phyloP scores from a whole-genome alignment of 2,329 filamentous ascomycete genomes.

The Boeremia exigua region DNA sequence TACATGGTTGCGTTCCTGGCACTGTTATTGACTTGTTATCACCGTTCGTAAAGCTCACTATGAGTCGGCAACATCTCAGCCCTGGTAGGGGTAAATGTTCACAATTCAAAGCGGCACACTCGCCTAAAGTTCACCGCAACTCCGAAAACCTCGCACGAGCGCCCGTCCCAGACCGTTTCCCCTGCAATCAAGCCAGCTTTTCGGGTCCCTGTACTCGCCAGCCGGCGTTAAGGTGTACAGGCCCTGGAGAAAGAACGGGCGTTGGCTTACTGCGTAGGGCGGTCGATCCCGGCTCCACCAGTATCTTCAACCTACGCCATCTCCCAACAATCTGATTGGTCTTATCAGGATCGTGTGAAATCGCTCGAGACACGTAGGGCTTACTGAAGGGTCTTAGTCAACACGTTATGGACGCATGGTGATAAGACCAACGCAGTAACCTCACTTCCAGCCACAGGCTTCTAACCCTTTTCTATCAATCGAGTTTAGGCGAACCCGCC shows the following conservation, averaged over 20 bases:
- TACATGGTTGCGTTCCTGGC: no score
- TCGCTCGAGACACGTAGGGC: constrained; percentile 21
- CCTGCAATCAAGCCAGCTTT: neutral
- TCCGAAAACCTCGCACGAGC: neutral
- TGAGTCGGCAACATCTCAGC: neutral
- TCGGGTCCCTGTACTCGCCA: neutral
- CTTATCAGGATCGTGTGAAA: neutral
- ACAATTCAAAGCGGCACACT: constrained; percentile 1
- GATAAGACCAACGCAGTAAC: constrained; percentile 42
- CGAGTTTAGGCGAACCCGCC: constrained; percentile 24
- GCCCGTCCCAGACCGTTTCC: neutral
- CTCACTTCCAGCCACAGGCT: constrained; percentile 23
- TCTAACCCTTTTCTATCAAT: constrained; percentile 25
- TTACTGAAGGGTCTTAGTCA: constrained; percentile 48
- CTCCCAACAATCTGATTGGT: constrained; percentile 10
- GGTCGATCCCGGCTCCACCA: constrained; percentile 12
- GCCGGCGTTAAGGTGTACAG: neutral
- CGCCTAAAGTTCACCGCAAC: constrained; percentile 6
- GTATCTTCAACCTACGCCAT: constrained; percentile 6
- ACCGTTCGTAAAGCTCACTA: neutral
- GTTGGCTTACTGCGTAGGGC: constrained; percentile 2
- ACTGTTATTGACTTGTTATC: neutral
- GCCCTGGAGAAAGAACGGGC: neutral
- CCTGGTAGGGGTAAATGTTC: neutral
- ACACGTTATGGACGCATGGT: constrained; percentile 28